These are phyloP conservation scores for Boletales sp. DNA, from an alignment of 768 basidiomycete genomes.

Conservation along the genomic window DNA sequence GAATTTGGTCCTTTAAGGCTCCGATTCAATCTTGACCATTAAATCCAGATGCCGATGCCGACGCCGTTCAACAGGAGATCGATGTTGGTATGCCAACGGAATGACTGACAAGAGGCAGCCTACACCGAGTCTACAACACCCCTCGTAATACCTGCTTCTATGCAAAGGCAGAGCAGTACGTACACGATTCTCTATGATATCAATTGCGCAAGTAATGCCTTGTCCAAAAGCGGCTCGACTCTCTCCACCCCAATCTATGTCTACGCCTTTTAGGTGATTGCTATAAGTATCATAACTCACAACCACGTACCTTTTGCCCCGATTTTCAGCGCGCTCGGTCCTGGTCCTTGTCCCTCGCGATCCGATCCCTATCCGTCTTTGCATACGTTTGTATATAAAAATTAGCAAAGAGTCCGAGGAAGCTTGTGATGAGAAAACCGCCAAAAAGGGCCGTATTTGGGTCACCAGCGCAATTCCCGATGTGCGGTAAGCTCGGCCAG, in stretches of 20 bases:
- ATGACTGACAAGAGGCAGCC: no score
- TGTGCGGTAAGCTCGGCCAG: constrained; percentile 20
- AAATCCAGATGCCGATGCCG: not conserved
- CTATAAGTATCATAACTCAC: not conserved
- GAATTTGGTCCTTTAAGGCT: constrained; percentile 16
- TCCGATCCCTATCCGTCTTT: not conserved
- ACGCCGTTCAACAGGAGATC: no score
- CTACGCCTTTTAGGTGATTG: not conserved
- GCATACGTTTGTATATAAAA: constrained; percentile 25
- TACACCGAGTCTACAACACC: no score
- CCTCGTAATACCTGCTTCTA: not conserved
- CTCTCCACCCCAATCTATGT: no score
- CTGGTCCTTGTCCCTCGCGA: not conserved
- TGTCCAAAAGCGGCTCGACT: no score
- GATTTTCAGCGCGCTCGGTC: no score
- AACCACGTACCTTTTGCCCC: constrained; percentile 1
- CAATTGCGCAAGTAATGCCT: no score
- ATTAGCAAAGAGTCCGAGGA: constrained; percentile 22
- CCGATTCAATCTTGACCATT: constrained; percentile 17
- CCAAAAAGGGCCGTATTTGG: constrained; percentile 13
- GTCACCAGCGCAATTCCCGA: constrained; percentile 26
- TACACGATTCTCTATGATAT: not conserved
- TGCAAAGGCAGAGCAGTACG: not conserved
- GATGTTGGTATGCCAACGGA: no score
- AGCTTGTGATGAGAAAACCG: constrained; percentile 14